Conservation (phyloP, 179 eudicot species). For the Pouteria campechiana region DNA sequence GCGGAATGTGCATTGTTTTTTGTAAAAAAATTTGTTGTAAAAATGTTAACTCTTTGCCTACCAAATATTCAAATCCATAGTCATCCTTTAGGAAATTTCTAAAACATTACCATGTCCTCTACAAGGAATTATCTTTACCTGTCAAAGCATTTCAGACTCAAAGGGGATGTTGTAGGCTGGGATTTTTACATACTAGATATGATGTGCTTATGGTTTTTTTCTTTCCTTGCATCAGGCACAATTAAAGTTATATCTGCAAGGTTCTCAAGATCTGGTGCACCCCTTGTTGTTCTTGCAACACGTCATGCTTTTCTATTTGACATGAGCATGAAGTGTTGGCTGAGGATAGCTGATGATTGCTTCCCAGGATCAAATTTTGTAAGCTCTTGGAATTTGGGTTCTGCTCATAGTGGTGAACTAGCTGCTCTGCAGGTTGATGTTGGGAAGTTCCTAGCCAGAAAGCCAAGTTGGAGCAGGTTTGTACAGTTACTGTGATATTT, state of each 20-base stretch:
- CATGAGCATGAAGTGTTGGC: constrained; percentile 85
- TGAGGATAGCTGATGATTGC: constrained; percentile 92
- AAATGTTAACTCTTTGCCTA: no score
- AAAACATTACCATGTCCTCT: no score
- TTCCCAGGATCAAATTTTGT: constrained; percentile 89
- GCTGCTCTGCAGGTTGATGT: constrained; percentile 90
- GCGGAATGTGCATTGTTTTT: no score
- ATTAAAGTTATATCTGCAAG: constrained; percentile 83
- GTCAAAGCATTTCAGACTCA: no score
- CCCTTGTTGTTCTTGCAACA: constrained; percentile 81
- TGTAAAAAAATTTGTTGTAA: no score
- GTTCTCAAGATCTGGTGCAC: constrained; percentile 80
- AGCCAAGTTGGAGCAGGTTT: constrained; percentile 96
- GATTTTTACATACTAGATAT: no score
- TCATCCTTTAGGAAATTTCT: no score
- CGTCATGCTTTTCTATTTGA: constrained; percentile 94
- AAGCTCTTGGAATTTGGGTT: constrained; percentile 89
- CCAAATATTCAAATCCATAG: no score
- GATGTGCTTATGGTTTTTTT: background rate
- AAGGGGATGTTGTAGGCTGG: no score
- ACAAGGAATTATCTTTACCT: no score
- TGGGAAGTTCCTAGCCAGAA: constrained; percentile 82
- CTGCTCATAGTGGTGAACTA: constrained; percentile 79
- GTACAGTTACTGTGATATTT: no score
- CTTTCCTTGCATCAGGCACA: constrained; percentile 36